Evolutionary conservation across 768 basidiomycete genomes (phyloP), one percentile per base, ranked within the genome.

Genomic region (Calvatia gigantea): DNA sequence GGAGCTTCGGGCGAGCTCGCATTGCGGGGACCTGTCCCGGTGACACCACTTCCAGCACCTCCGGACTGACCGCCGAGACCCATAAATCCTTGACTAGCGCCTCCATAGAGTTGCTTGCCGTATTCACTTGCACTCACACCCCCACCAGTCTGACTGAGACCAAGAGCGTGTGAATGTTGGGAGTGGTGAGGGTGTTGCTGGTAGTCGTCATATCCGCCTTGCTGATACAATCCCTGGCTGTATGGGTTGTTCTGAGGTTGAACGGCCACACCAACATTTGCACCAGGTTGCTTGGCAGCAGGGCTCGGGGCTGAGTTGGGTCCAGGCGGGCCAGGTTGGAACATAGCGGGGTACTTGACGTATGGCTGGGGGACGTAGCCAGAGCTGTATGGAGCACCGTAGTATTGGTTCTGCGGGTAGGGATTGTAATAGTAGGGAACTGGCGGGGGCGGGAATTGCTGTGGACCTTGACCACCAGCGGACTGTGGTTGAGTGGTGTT

Each of bases 321-420:
- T 0, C 83, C 83, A 19, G 87, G 85, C 14, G 86, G 85, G 7
- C 82, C 85, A 29, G 83, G 78, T 62, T 85, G 84, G 75, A 87
- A 90, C 71, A 90, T 84, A 28, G 87, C 69, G 1, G 87, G 87
- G 64, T 90, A 91, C 70, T 91, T 87, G 66, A 85, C 83, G 65
- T 85, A 88, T 3, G 83, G 83, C 62, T 87, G 85, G 6, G 87
- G 85, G 65, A 87, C 77, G 57, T 80, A 81, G 15, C 73, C 75
- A 46, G 76, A 75, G 62, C 67, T 75, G 73, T 91, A 91, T 4
- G 89, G 86, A 1, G 80, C 72, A 45, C 87, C 84, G 59, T 89
- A 91, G 69, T 84, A 89, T 62, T 89, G 87, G 61, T 84, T 86
- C 65, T 88, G 87, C 3, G 85, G 83, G 61, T 83, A 78, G 59